Evolutionary conservation across 2,329 filamentous ascomycete species (phyloP), one percentile per base, ranked within the genome.

Genomic region (Aspergillus tamarii): DNA sequence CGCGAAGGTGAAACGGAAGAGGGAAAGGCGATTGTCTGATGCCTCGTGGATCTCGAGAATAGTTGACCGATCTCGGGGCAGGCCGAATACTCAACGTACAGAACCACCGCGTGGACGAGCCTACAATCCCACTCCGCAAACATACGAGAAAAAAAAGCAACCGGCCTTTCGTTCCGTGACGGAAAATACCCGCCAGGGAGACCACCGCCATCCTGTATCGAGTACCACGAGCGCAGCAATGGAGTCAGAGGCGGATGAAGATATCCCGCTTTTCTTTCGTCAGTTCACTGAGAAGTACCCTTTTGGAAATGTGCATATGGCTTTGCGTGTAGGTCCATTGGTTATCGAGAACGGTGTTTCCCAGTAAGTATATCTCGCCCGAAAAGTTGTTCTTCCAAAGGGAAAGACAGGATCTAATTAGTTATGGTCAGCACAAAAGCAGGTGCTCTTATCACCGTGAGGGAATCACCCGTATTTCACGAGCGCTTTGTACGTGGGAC

Each of bases 301-400:
- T 0, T 80, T 75, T 60, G 76, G 74, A 2, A 78, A 80, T 59
- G 75, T 80, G 3, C 79, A 80, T 50, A 80, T 81, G 77, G 76
- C 74, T 11, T 69, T 82, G 8, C 72, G 78, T 0, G 60, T 82
- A 34, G 80, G 80, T 0, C 78, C 79, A 5, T 45, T 82, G 28
- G 62, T 81, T 3, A 76, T 82, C 43, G 77, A 81, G 67, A 81
- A 80, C 64, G 79, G 77, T 9, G 74, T 77, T 6, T 66, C 69
- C 23, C 70, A 77, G 79, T 80, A 70, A 72, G 77, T 72, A 23
- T 36, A 9, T 57, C 57, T 39, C 30, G 6, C 36, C 67, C 7
- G 16, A 53, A 11, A 19, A 32, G n/a, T 6, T n/a, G n/a, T 12
- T 30, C 46, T 45, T 6, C 30, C 34, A n/a, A 48, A 23, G 32